Evolutionary conservation across 164 flowering plant species (phyloP).

Genomic region (Nelumbo lutea): DNA sequence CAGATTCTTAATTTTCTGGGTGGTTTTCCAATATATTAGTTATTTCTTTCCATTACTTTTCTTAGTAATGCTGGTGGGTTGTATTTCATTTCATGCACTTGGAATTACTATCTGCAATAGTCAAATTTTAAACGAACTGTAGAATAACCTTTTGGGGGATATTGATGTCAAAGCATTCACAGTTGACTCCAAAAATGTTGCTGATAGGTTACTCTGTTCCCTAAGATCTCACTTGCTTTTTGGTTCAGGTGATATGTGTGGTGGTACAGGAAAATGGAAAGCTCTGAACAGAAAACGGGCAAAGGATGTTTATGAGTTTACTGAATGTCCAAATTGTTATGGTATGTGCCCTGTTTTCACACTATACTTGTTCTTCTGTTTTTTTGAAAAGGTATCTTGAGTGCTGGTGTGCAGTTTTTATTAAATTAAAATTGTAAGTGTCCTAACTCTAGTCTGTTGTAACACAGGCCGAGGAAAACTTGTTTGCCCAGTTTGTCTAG

Average conservation of each 20-base stretch:
- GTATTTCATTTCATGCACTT: too few relatives aligned
- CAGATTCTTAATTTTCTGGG: too few relatives aligned
- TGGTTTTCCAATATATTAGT: too few relatives aligned
- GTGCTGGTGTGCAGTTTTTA: too few relatives aligned
- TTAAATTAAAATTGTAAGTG: neutral
- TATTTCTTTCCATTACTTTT: too few relatives aligned
- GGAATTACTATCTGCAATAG: too few relatives aligned
- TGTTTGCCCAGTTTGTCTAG: slow-evolving; percentile 93
- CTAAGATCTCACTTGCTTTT: slow-evolving; percentile 33
- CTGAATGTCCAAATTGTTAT: slow-evolving; percentile 96
- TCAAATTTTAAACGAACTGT: too few relatives aligned
- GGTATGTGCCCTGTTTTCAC: slow-evolving; percentile 37
- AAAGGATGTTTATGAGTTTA: slow-evolving; percentile 86
- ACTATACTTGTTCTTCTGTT: neutral
- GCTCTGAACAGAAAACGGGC: slow-evolving; percentile 96
- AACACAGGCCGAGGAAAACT: slow-evolving; percentile 85
- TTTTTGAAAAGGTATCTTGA: too few relatives aligned
- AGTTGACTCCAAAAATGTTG: neutral
- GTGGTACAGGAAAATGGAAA: slow-evolving; percentile 99
- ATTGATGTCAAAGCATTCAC: neutral
- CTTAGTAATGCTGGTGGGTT: too few relatives aligned
- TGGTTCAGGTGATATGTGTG: slow-evolving; percentile 97
- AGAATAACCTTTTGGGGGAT: too few relatives aligned
- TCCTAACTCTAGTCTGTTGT: neutral
- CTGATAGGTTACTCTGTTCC: slow-evolving; percentile 1